Evolutionary conservation across 1,139 yeast species (phyloP), one percentile per base, ranked within the genome.

Genomic region (Zygosaccharomyces sapae): DNA sequence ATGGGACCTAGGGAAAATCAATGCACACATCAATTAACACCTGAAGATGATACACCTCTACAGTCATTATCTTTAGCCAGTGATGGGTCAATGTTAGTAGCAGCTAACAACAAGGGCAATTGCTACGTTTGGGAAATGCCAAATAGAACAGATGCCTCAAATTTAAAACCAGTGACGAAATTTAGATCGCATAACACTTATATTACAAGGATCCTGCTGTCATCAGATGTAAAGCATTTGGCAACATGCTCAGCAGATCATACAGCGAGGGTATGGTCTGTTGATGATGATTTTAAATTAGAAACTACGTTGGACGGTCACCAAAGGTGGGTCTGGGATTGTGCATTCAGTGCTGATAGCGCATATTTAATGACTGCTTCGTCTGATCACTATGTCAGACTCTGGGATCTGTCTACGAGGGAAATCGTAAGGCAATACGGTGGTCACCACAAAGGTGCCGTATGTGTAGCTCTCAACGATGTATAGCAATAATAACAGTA

Each of bases 251-350:
- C 96, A 1, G 97, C 98, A 1, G 98, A 92, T 65, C 95, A 89
- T 58, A 90, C 98, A 0, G 94, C 97, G 0, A 71, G 97, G 46
- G 86, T 92, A 30, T 92, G 98, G 98, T 83, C 89, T 19, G 83
- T 95, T 0, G 92, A 86, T 33, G 81, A 84, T 54, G 83, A 84
- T 55, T 89, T 88, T 56, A 75, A 77, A 40, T 70, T 89, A 56
- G 97, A 92, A 61, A 86, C 96, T 0, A 86, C 95, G 0, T 71
- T 92, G 19, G 86, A 86, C 55, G 96, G 96, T 4, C 98, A 92
- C 65, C 97, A 90, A 68, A 73, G 97, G 46, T 94, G 99, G 99
- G 98, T 92, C 1, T 92, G 99, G 99, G 99, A 92, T 67, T 90
- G 98, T 70, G 97, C 98, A 0, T 92, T 94, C 65, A 86, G 96